Evolutionary conservation across 768 basidiomycete species (phyloP).

Genomic region (Serendipita indica): DNA sequence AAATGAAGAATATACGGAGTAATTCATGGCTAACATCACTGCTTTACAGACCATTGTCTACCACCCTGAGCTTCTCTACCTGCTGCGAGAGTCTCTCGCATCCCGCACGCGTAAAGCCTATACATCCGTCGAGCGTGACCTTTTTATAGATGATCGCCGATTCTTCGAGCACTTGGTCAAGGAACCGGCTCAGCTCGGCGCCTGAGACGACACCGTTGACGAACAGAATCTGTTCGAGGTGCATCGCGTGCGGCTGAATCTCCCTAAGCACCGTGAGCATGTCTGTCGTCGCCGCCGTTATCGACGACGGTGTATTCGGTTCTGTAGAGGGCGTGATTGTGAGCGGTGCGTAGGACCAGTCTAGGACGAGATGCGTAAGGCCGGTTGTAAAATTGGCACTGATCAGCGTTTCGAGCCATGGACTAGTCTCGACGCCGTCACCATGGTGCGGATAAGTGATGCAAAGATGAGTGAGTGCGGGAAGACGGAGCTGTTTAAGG

Average conservation of each 20-base stretch:
- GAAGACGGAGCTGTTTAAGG: background rate
- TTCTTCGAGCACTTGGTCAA: background rate
- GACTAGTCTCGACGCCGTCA: background rate
- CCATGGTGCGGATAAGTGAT: background rate
- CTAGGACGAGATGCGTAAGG: background rate
- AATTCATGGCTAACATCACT: background rate
- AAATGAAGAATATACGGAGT: too few species aligned
- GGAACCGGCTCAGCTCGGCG: background rate
- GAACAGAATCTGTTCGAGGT: background rate
- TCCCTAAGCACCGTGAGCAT: slow-evolving; percentile 1
- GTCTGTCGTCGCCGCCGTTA: background rate
- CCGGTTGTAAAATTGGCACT: background rate
- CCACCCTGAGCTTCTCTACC: background rate
- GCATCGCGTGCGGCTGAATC: background rate
- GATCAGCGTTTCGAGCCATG: background rate
- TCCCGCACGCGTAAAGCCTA: background rate
- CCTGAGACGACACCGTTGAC: background rate
- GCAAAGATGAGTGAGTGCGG: background rate
- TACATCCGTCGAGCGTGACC: background rate
- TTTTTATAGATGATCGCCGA: background rate
- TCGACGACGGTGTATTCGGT: background rate
- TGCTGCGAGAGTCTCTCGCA: background rate
- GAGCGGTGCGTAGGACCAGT: background rate
- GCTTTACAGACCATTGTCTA: background rate
- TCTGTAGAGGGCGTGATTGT: background rate